Percentiles rank a stretch among this genome's conserved stretches.
Evolutionary conservation across 306 rosid genomes (phyloP).

Genomic region (Arachis stenosperma): DNA sequence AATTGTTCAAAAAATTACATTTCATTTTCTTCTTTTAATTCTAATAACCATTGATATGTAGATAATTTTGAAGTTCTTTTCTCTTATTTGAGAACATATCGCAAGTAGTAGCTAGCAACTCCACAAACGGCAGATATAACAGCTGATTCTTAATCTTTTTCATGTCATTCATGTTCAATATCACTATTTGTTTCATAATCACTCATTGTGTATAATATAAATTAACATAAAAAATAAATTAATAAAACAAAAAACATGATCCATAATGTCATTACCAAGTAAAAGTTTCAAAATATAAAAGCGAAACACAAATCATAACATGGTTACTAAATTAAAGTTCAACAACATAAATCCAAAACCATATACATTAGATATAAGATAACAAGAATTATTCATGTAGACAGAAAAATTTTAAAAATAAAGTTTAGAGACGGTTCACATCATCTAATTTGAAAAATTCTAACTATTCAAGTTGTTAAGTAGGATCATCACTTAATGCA

Average conservation of each 20-base stretch:
- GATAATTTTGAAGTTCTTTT: background rate
- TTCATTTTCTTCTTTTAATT: too few species aligned
- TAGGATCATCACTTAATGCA: background rate
- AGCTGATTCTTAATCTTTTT: background rate
- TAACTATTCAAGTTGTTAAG: background rate
- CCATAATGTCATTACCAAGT: too few species aligned
- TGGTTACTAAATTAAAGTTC: background rate
- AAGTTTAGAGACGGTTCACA: background rate
- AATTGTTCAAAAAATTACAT: too few species aligned
- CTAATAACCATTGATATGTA: too few species aligned
- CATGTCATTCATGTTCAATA: background rate
- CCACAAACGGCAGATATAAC: background rate
- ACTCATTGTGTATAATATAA: background rate
- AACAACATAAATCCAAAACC: background rate
- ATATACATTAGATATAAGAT: too few species aligned
- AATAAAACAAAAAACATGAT: too few species aligned
- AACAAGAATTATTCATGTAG: too few species aligned
- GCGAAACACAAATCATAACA: too few species aligned
- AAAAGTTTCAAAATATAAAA: too few species aligned
- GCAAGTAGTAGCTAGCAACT: background rate
- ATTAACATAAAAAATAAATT: too few species aligned
- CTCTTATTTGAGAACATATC: background rate
- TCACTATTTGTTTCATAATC: too few species aligned
- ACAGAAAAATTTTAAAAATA: background rate
- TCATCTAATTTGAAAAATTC: background rate